These are phyloP conservation scores for Kernera saxatilis DNA, from an alignment of 345 rosid species.

Conservation along the genomic window DNA sequence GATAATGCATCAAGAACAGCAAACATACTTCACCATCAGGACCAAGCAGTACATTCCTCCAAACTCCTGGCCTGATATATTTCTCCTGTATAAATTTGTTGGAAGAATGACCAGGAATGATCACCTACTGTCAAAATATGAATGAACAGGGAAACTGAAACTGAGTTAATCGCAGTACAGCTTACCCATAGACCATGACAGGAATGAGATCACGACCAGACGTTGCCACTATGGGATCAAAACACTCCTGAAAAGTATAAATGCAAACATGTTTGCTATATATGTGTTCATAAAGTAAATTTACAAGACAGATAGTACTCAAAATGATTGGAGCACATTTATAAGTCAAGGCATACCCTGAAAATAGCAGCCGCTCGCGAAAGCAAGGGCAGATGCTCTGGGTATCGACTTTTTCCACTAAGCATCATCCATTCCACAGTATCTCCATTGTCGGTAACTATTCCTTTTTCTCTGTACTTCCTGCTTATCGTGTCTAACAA, in stretches of 20 bases:
- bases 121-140: not conserved
- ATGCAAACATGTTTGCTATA: not conserved
- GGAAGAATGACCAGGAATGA: not conserved
- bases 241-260: constrained; percentile 62
- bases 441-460: constrained; percentile 41
- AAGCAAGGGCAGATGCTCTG: constrained; percentile 39
- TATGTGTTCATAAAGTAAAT: not conserved
- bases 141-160: not conserved
- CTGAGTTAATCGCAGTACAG: not conserved
- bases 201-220: constrained; percentile 80
- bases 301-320: not conserved
- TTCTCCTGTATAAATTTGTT: constrained; percentile 47
- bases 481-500: constrained; percentile 43
- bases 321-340: not conserved
- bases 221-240: constrained; percentile 76
- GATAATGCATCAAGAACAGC: not conserved
- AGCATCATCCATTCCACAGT: constrained; percentile 52
- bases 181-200: constrained; percentile 87
- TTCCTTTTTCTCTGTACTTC: constrained; percentile 59
- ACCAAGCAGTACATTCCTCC: constrained; percentile 75
- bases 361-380: constrained; percentile 69
- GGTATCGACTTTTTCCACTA: constrained; percentile 47
- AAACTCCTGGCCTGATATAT: constrained; percentile 87
- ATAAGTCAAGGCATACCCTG: constrained; percentile 43
- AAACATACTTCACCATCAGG: constrained; percentile 57